These are phyloP conservation scores for Rhododendron mucronatum DNA, from an alignment of 148 eudicot species.

Conservation along the genomic window DNA sequence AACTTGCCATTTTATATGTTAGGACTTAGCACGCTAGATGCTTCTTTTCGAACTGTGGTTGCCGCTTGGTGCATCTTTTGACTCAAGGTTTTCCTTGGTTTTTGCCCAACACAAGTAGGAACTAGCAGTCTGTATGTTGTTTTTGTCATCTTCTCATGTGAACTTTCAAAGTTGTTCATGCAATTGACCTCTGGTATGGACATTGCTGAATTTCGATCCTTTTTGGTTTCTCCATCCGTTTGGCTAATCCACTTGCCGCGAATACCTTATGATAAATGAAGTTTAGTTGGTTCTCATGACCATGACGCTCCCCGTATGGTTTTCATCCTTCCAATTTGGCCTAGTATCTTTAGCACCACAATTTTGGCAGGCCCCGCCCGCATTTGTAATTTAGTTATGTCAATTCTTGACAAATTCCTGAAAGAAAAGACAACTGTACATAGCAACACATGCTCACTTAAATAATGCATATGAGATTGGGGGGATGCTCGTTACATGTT, in stretches of 20 bases:
- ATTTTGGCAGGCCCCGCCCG: too few relatives aligned
- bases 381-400: too few relatives aligned
- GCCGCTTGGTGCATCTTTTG: neutral
- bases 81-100: neutral
- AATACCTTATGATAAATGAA: neutral
- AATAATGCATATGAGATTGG: too few relatives aligned
- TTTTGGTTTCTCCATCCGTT: neutral
- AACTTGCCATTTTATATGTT: neutral
- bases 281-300: neutral
- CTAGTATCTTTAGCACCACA: too few relatives aligned
- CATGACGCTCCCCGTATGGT: neutral
- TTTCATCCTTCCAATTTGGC: too few relatives aligned
- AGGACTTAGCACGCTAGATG: neutral
- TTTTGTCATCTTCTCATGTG: neutral
- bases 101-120: neutral
- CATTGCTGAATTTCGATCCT: neutral
- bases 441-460: too few relatives aligned
- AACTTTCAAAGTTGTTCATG: neutral
- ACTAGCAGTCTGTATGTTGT: neutral
- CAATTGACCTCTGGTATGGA: neutral
- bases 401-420: too few relatives aligned
- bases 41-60: neutral
- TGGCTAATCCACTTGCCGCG: neutral
- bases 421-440: too few relatives aligned
- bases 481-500: too few relatives aligned